Evolutionary conservation across 495 filamentous ascomycete genomes (phyloP), one percentile per base, ranked within the genome.

Genomic region (Cercophora scortea): DNA sequence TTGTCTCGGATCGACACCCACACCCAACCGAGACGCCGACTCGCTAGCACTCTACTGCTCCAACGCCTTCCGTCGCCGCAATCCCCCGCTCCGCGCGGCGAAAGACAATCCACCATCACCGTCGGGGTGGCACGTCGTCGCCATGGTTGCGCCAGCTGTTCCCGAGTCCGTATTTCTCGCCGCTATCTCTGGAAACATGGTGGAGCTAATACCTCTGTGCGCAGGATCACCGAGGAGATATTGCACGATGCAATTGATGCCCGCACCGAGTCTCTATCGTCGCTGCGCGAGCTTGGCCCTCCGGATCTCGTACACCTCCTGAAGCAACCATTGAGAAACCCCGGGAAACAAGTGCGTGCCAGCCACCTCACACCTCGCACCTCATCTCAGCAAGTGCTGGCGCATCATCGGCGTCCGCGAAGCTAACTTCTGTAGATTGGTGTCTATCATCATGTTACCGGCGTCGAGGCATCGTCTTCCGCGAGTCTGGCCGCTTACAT

Each of bases 361-460:
- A 33, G 32, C 38, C 19, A 38, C 41, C 41, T 16, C 15, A 3
- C 11, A 42, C 17, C 50, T 33, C 25, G 10, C 6, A 6, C 51
- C 35, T 38, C 35, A 4, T 19, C 42, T 12, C 36, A 41, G 16
- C 11, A 13, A 16, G 16, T 12, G 9, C 38, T 16, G 19, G 35
- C 18, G 0, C 32, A 15, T 3, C 16, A 6, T 11, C 18, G 16
- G 1, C 18, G 8, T 12, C 17, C 25, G 12, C 34, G 6, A 33
- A 41, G 40, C 65, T 69, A 50, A 71, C 47, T 19, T 10, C 12
- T 47, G 12, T 60, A 97, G 89, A 83, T 80, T 57, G 93, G 92
- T 25, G 84, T 95, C 47, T 98, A 98, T 68, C 93, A 98, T 70
- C 92, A 97, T 85, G 93, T 96, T 62, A 96, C 92, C 47, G 93